A percentile compares a stretch with the other conserved stretches of the same genome.
Evolutionary conservation across 768 basidiomycete genomes (phyloP).

Genomic region (Phaeolepiota aurea): DNA sequence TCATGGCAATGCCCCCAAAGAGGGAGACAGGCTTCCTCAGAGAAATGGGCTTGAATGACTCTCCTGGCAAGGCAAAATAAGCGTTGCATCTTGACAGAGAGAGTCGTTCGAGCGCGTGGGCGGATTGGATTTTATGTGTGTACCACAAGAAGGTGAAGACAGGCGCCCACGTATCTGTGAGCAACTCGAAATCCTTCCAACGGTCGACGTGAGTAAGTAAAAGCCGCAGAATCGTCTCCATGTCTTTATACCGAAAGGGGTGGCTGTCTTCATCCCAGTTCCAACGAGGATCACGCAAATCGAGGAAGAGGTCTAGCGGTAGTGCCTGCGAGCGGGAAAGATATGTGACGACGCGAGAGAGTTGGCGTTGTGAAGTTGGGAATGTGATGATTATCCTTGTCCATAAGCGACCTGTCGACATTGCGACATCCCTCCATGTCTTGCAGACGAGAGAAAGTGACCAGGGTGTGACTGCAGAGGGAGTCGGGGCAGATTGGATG

Average conservation of each 20-base stretch:
- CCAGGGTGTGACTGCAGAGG: background rate
- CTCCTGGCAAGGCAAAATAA: constrained; percentile 38
- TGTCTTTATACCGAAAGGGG: constrained; percentile 28
- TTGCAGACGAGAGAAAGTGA: constrained; percentile 39
- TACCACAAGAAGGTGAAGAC: constrained; percentile 42
- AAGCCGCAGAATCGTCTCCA: constrained; percentile 36
- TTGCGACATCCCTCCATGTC: constrained; percentile 40
- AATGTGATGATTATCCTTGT: constrained; percentile 35
- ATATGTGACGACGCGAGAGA: constrained; percentile 26
- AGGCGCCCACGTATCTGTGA: constrained; percentile 55
- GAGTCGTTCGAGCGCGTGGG: constrained; percentile 30
- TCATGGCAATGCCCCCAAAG: constrained; percentile 30
- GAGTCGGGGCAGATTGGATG: background rate
- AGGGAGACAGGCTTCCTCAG: constrained; percentile 32
- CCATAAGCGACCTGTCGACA: constrained; percentile 42
- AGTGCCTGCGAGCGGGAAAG: constrained; percentile 34
- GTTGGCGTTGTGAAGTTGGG: constrained; percentile 29
- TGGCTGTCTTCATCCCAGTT: constrained; percentile 43
- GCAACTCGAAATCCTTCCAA: constrained; percentile 41
- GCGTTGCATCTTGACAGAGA: constrained; percentile 50
- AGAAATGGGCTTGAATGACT: constrained; percentile 32
- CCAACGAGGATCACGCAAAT: constrained; percentile 52
- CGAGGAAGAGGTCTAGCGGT: constrained; percentile 44
- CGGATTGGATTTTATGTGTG: constrained; percentile 21
- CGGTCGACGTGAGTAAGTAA: constrained; percentile 35